These are phyloP conservation scores for Aspergillus pseudoglaucus DNA, from an alignment of 2,329 filamentous ascomycete genomes.

Conservation along the genomic window DNA sequence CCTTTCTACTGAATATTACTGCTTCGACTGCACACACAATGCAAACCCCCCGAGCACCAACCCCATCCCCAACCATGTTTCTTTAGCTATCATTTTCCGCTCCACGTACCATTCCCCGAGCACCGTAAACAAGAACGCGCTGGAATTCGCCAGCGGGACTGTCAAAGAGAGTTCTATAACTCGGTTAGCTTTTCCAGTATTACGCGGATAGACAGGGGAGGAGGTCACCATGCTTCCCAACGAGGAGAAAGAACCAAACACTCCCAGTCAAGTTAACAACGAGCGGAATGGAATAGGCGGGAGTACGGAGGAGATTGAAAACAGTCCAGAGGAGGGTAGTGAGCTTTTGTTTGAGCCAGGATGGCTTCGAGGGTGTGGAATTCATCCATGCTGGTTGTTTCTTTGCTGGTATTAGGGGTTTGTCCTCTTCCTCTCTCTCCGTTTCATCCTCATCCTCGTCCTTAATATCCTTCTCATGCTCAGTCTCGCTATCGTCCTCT, in stretches of 20 bases:
- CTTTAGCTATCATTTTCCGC: constrained; percentile 78
- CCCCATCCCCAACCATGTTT: constrained; percentile 76
- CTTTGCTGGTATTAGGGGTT: not conserved
- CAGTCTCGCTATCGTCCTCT: constrained; percentile 11
- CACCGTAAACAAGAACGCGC: constrained; percentile 94
- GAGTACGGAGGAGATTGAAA: constrained; percentile 69
- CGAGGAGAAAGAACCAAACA: constrained; percentile 92
- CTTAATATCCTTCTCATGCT: constrained; percentile 11
- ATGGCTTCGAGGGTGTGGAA: constrained; percentile 22
- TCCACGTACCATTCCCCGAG: constrained; percentile 94
- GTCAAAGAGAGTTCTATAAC: constrained; percentile 76
- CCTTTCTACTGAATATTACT: constrained; percentile 3
- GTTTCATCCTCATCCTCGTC: constrained; percentile 5
- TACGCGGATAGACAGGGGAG: not conserved
- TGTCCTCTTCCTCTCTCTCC: no score
- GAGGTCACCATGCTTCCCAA: constrained; percentile 89
- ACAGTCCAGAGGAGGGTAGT: constrained; percentile 67
- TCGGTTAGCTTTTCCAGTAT: no score
- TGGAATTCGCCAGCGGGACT: constrained; percentile 87
- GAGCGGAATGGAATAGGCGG: constrained; percentile 76
- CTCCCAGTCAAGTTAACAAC: constrained; percentile 86
- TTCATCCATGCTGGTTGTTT: constrained; percentile 21
- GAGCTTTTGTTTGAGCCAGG: constrained; percentile 57
- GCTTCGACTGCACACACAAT: constrained; percentile 64
- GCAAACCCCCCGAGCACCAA: constrained; percentile 74